Percentiles rank a stretch among this genome's conserved stretches.
Conservation (phyloP, 1,284 basidiomycete species). For the Cutaneotrichosporon sp. region DNA sequence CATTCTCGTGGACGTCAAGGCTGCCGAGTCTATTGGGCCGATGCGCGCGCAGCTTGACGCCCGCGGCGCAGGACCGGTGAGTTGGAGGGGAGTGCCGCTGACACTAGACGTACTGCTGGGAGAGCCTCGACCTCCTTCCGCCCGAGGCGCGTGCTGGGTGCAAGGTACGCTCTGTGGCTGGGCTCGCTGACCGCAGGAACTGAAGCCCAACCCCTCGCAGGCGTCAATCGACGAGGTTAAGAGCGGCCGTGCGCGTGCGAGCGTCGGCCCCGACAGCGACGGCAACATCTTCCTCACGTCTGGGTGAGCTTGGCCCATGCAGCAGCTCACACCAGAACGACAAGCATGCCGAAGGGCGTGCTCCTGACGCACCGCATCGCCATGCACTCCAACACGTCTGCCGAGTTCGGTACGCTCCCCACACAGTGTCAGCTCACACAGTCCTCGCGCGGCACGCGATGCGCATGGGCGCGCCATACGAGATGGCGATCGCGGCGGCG, state of each 20-base stretch:
- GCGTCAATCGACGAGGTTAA: constrained; percentile 10
- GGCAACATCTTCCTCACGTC: constrained; percentile 48
- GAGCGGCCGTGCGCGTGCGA: constrained; percentile 18
- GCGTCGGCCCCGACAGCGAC: constrained; percentile 40
- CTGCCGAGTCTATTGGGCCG: constrained; percentile 31
- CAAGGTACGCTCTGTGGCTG: background rate
- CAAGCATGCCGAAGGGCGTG: constrained; percentile 40
- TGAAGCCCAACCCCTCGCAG: background rate
- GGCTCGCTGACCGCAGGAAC: background rate
- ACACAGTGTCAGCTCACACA: background rate
- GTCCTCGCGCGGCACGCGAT: constrained; percentile 5
- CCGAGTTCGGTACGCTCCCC: constrained; percentile 17
- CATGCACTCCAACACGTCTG: constrained; percentile 12
- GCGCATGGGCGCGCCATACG: constrained; percentile 11
- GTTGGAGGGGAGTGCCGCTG: background rate
- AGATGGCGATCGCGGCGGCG: background rate
- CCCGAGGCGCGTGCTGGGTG: background rate
- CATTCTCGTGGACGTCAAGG: constrained; percentile 37
- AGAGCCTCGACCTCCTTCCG: constrained; percentile 6
- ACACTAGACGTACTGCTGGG: constrained; percentile 13
- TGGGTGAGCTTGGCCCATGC: constrained; percentile 17
- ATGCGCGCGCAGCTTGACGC: constrained; percentile 3
- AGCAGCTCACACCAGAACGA: constrained; percentile 18
- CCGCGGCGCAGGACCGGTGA: constrained; percentile 1
- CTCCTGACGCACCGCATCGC: constrained; percentile 36